Conservation (phyloP, 2,329 filamentous ascomycete genomes). For the Keithomyces neogunnii region DNA sequence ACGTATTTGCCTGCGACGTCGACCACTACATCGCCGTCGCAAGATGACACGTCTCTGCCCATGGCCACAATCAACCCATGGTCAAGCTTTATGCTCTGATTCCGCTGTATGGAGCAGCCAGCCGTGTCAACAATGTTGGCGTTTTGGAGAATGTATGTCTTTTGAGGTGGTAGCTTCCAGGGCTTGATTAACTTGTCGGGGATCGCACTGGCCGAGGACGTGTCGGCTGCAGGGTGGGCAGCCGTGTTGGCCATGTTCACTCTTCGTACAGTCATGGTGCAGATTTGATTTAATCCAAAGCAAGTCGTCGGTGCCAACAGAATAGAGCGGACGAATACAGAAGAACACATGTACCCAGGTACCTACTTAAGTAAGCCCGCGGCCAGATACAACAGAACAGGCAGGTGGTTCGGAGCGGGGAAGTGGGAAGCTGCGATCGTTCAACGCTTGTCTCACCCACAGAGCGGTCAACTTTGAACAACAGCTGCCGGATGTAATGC, state of each 20-base stretch:
- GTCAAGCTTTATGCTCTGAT: slow-evolving; percentile 23
- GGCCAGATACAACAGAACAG: neutral
- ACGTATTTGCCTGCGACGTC: slow-evolving; percentile 20
- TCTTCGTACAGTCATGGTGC: neutral
- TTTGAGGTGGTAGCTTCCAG: slow-evolving; percentile 24
- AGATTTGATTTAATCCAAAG: neutral
- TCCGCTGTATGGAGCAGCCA: slow-evolving; percentile 20
- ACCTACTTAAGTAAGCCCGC: no score
- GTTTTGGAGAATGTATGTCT: slow-evolving; percentile 29
- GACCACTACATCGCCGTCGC: slow-evolving; percentile 7
- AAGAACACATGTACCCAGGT: no score
- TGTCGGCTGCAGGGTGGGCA: neutral
- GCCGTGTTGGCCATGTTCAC: neutral
- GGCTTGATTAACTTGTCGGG: slow-evolving; percentile 20
- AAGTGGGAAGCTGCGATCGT: neutral
- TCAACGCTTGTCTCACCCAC: neutral
- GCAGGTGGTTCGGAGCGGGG: neutral
- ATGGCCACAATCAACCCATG: slow-evolving; percentile 25
- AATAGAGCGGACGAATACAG: neutral
- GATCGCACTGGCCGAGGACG: neutral
- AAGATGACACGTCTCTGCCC: neutral
- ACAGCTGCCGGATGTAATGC: neutral
- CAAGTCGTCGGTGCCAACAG: neutral
- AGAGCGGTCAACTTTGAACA: neutral
- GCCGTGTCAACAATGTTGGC: slow-evolving; percentile 34